Conservation (phyloP, 352 stramenopile genomes). For the Phytophthora sojae region DNA sequence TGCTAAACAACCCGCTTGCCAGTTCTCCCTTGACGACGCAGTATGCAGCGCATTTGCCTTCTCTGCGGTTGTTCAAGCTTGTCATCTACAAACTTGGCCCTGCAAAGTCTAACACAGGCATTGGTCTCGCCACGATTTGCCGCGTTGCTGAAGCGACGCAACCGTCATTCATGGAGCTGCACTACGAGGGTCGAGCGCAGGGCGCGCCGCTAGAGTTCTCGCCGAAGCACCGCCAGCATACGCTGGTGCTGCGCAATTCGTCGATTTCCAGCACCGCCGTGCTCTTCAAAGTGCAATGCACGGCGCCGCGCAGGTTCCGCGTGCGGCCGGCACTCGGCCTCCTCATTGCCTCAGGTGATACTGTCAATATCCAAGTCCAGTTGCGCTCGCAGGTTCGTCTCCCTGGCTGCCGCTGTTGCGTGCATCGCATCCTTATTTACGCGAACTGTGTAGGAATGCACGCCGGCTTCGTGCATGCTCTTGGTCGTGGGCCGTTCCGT, state of each 20-base stretch:
- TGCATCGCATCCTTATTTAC: neutral
- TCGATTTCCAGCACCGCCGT: slow-evolving; percentile 4
- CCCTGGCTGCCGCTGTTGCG: neutral
- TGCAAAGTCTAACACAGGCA: too few species aligned
- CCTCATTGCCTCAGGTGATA: slow-evolving; percentile 12
- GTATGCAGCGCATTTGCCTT: too few species aligned
- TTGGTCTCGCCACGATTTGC: too few species aligned
- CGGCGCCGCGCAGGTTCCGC: slow-evolving; percentile 44
- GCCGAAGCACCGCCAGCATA: neutral
- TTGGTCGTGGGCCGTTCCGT: slow-evolving; percentile 30
- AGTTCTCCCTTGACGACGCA: too few species aligned
- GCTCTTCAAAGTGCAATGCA: slow-evolving; percentile 62
- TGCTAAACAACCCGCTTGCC: too few species aligned
- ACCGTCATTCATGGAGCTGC: slow-evolving; percentile 18
- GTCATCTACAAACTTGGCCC: too few species aligned
- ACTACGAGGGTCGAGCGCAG: slow-evolving; percentile 8
- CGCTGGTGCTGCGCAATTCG: slow-evolving; percentile 8
- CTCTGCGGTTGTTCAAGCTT: too few species aligned
- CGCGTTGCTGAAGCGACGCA: neutral
- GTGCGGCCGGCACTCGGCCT: slow-evolving; percentile 40
- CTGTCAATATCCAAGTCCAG: slow-evolving; percentile 34
- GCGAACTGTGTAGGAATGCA: slow-evolving; percentile 30
- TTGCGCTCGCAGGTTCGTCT: slow-evolving; percentile 41
- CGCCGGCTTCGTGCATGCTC: slow-evolving; percentile 47
- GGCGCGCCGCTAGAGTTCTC: slow-evolving; percentile 16